Base-by-base conservation (phyloP, 1,139 yeast genomes). In the Lodderomyces oxycetoniae region DNA sequence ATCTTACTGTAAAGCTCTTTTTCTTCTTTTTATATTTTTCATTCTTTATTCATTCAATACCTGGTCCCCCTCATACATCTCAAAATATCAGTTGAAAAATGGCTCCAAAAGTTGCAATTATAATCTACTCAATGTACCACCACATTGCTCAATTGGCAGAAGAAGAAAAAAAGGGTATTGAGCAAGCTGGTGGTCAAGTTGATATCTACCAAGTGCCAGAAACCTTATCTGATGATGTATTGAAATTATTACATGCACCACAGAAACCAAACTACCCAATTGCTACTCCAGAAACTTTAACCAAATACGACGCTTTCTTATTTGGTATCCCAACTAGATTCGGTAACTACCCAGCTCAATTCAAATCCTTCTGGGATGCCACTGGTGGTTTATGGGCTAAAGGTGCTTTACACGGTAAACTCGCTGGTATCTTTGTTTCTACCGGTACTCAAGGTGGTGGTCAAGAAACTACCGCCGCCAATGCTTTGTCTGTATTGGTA, bases 51-150 rank as follows among this genome's bases (percentile, higher is more conserved):
- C 20, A 5, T 23, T 16, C 16, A 23, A 11, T 17, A n/a, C n/a
- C n/a, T n/a, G 23, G n/a, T 10, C 21, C 22, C 13, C 12, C 17
- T 9, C 28, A 12, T 16, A 27, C 8, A 11, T 11, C 10, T 10
- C 19, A 12, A 25, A 15, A 9, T 12, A 32, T 14, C 19, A 32
- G 26, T 15, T 11, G 17, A 8, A 31, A 7, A 26, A 26, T 26
- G 29, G 29, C 29, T 26, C 57, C 57, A 60, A 66, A 65, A 54
- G 52, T 64, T 23, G 73, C 72, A 12, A 71, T 80, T 49, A 62
- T 79, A 40, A 63, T 71, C 47, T 79, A 78, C 58, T 76, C 86
- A 30, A 63, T 76, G 29, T 79, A 77, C 54, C 83, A 83, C 36
- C 88, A 80, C 53, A 58, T 77, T 41, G 63, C 66, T 39, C 52